Evolutionary conservation across 164 flowering plant genomes (phyloP).

Genomic region (Liquidambar formosana): DNA sequence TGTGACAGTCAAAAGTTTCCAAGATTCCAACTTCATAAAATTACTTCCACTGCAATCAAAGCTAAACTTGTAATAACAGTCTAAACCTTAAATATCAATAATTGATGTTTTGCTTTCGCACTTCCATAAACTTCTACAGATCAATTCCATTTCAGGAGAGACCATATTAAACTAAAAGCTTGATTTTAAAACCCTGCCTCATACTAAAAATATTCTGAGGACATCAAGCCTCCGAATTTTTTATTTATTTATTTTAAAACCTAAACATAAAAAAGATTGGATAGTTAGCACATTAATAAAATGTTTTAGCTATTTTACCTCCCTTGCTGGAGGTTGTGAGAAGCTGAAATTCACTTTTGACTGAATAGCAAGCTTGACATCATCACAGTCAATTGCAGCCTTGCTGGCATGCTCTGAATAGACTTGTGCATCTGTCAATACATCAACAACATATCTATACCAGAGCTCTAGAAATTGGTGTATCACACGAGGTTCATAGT

Average conservation of each 20-base stretch:
- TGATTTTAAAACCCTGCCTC: background rate
- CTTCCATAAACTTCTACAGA: background rate
- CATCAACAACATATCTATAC: conserved; percentile 88
- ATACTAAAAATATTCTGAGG: no score
- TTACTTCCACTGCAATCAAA: background rate
- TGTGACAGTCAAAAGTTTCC: background rate
- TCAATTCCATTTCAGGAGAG: background rate
- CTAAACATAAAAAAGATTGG: background rate
- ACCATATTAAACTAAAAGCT: background rate
- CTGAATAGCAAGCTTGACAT: conserved; percentile 90
- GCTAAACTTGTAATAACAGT: no score
- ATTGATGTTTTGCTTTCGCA: background rate
- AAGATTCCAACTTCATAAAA: background rate
- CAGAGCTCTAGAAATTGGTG: conserved; percentile 93
- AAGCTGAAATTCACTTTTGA: conserved; percentile 92
- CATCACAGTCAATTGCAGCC: conserved; percentile 78
- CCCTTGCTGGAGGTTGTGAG: conserved; percentile 95
- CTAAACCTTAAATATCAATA: background rate
- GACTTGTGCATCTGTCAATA: conserved; percentile 81
- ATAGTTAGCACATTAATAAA: background rate
- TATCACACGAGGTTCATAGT: conserved; percentile 86
- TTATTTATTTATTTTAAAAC: no score
- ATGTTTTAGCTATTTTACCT: conserved; percentile 43
- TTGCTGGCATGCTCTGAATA: conserved; percentile 96
- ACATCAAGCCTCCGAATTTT: no score